These are phyloP conservation scores for Trichoderma asperellum DNA, from an alignment of 2,329 filamentous ascomycete genomes.

Conservation along the genomic window DNA sequence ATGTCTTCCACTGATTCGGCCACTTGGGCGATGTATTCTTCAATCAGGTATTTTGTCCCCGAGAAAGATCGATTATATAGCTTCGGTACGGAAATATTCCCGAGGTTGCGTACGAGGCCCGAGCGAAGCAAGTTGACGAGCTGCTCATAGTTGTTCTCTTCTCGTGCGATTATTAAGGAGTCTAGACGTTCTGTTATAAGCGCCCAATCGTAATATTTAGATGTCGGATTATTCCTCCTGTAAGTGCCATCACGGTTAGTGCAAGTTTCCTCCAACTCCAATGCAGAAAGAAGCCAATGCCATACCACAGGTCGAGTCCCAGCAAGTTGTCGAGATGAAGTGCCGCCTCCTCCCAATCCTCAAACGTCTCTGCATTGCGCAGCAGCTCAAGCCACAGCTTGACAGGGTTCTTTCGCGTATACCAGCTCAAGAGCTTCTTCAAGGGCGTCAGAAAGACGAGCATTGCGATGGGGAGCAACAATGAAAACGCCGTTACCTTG, in stretches of 20 bases:
- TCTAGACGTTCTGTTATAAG: constrained; percentile 79
- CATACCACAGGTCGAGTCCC: constrained; percentile 79
- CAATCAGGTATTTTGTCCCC: constrained; percentile 87
- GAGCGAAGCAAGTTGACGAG: constrained; percentile 81
- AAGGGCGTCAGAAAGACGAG: constrained; percentile 35
- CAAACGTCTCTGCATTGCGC: constrained; percentile 69
- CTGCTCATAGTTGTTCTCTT: constrained; percentile 71
- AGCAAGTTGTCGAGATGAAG: constrained; percentile 79
- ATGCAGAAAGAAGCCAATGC: not conserved
- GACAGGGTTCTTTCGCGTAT: constrained; percentile 64
- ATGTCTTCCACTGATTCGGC: constrained; percentile 81
- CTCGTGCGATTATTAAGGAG: constrained; percentile 69
- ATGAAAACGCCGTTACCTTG: constrained; percentile 48
- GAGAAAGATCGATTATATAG: constrained; percentile 85
- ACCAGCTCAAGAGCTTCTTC: constrained; percentile 71
- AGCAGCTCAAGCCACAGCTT: constrained; percentile 69
- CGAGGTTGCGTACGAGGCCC: constrained; percentile 81
- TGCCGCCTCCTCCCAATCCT: constrained; percentile 87
- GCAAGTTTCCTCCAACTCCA: not conserved
- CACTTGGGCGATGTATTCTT: constrained; percentile 86
- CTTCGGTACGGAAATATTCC: constrained; percentile 81
- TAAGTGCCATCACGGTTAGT: constrained; percentile 23
- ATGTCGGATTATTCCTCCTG: constrained; percentile 83
- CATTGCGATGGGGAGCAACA: constrained; percentile 26
- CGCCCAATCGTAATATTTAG: constrained; percentile 82